Conservation (phyloP, 2,329 filamentous ascomycete species). For the Lizonia empirigonia region DNA sequence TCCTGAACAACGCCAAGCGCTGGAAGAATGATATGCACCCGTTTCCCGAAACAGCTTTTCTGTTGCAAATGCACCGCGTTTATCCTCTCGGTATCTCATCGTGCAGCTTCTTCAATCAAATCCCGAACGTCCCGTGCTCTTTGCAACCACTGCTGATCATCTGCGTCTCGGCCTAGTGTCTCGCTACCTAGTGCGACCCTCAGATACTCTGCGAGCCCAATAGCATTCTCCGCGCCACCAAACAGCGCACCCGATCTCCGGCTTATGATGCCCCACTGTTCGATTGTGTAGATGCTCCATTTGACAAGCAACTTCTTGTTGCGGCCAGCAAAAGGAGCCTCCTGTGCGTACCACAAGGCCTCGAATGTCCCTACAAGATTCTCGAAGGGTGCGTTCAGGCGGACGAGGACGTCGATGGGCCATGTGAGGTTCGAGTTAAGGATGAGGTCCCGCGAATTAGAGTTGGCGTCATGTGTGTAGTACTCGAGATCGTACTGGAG, state of each 20-base stretch:
- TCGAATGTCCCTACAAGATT: slow-evolving; percentile 67
- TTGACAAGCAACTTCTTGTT: slow-evolving; percentile 62
- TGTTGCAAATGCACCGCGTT: too few relatives aligned
- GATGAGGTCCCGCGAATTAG: slow-evolving; percentile 21
- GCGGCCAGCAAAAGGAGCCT: slow-evolving; percentile 66
- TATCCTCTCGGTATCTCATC: slow-evolving; percentile 18
- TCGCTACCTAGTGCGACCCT: slow-evolving; percentile 53
- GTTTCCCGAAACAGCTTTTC: background rate
- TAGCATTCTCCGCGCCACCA: slow-evolving; percentile 64
- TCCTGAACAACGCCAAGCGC: slow-evolving; percentile 38
- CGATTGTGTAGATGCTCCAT: slow-evolving; percentile 66
- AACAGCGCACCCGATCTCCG: slow-evolving; percentile 61
- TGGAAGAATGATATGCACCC: slow-evolving; percentile 28
- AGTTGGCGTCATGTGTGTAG: slow-evolving; percentile 49
- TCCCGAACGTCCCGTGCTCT: slow-evolving; percentile 34
- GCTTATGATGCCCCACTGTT: slow-evolving; percentile 65
- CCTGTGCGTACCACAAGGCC: slow-evolving; percentile 69
- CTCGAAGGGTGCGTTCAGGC: slow-evolving; percentile 66
- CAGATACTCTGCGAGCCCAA: slow-evolving; percentile 47
- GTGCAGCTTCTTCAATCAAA: slow-evolving; percentile 37
- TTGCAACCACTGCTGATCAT: slow-evolving; percentile 46
- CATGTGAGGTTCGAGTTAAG: slow-evolving; percentile 53
- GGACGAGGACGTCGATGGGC: slow-evolving; percentile 70
- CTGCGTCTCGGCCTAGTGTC: slow-evolving; percentile 43
- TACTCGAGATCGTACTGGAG: slow-evolving; percentile 56